A percentile compares a stretch with the other conserved stretches of the same genome.
phyloP scores from a whole-genome alignment of 1,139 yeast genomes.

The Candida glucosophila region DNA sequence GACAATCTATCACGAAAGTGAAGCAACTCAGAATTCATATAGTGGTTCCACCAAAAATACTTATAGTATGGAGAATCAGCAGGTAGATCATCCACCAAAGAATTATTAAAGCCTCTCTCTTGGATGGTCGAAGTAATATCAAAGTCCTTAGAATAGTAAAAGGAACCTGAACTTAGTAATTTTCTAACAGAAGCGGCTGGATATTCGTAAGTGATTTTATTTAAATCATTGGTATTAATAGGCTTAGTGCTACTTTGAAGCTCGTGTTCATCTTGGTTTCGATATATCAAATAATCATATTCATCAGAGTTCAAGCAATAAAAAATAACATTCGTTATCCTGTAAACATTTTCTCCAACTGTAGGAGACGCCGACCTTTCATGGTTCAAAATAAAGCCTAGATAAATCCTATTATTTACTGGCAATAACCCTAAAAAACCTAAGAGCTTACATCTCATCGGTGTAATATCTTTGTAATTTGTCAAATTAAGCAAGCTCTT shows the following conservation, averaged over 20 bases:
- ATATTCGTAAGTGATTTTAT: conserved; percentile 33
- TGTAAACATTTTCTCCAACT: conserved; percentile 42
- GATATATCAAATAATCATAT: conserved; percentile 32
- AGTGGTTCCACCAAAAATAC: conserved; percentile 59
- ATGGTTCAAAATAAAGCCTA: conserved; percentile 53
- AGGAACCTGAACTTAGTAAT: conserved; percentile 52
- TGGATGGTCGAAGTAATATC: conserved; percentile 58
- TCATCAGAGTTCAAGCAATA: conserved; percentile 52
- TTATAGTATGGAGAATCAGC: conserved; percentile 43
- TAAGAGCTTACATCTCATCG: conserved; percentile 24
- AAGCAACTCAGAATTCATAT: conserved; percentile 48
- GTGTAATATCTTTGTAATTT: conserved; percentile 34
- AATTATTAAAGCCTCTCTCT: conserved; percentile 35
- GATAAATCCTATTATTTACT: conserved; percentile 44
- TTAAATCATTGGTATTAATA: conserved; percentile 9
- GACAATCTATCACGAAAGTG: conserved; percentile 52
- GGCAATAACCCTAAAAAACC: conserved; percentile 58
- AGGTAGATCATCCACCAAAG: conserved; percentile 16
- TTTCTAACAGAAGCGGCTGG: conserved; percentile 55
- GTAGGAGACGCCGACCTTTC: conserved; percentile 53
- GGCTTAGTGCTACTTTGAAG: conserved; percentile 6
- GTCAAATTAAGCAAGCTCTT: conserved; percentile 27
- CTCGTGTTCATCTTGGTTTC: conserved; percentile 14
- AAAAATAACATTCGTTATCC: conserved; percentile 51
- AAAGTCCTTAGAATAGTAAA: conserved; percentile 57